Evolutionary conservation across 257 asterid species (phyloP), one percentile per base, ranked within the genome.

Genomic region (Nicotiana tabacum): DNA sequence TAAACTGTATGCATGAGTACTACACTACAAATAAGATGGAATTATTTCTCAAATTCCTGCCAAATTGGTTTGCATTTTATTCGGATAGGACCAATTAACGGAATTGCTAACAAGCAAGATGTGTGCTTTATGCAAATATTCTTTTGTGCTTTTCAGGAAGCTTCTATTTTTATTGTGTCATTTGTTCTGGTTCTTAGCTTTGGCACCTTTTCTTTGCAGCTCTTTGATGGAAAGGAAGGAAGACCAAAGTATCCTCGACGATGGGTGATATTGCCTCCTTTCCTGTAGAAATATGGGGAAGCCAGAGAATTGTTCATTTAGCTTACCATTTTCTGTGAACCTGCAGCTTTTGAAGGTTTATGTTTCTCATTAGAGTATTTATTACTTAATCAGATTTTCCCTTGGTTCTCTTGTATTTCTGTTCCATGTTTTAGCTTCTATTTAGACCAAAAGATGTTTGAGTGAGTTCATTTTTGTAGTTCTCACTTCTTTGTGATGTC

Each of bases 251-350:
- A 96, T 79, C 99, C 99, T 43, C 88, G 98, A 13, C 90, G 99
- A 87, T 96, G 98, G 98, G 96, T 96, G 82, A 93, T 96, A 82
- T 88, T 96, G 81, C 99, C 99, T 37, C 99, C 99, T 4, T 95
- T 95, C 91, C 93, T 96, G 88, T 96, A 92, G 93, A 89, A 16
- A 82, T 39, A 39, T 15, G 64, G 9, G 27, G 33, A 74, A 48
- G 9, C 80, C 10, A 0, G 27, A 48, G 16, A 48, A 9, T 7
- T 0, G 9, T 76, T 51, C 53, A 74, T 76, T 48, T 27, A 48
- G 64, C 15, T 27, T 16, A 27, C 4, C 64, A 24, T 51, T 74
- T 74, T 51, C 46, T 27, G 29, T 51, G 43, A 76, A 76, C 80
- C 80, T 48, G 62, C 80, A 27, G 56, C 43, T 27, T 27, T 48